Conservation (phyloP, 202 grass and related monocot species). For the Panicum hallii region DNA sequence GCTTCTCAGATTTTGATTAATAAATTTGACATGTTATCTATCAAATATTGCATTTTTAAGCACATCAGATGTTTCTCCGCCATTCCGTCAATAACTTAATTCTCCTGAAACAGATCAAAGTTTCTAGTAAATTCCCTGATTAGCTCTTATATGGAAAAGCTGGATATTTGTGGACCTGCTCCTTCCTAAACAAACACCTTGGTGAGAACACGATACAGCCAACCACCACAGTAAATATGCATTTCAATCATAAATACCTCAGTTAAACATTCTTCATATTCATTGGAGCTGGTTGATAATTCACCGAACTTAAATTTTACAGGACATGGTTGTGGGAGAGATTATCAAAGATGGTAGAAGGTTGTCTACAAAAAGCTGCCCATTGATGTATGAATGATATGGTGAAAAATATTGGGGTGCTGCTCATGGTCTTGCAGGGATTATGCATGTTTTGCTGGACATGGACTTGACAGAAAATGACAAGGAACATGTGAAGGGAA, state of each 20-base stretch:
- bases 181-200: slow-evolving; percentile 64
- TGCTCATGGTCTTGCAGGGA: slow-evolving; percentile 50
- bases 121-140: slow-evolving; percentile 51
- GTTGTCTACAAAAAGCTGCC: slow-evolving; percentile 40
- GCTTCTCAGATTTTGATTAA: background rate
- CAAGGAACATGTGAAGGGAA: slow-evolving; percentile 33
- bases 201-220: slow-evolving; percentile 43
- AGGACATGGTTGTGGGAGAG: slow-evolving; percentile 35
- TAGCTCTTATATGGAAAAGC: slow-evolving; percentile 67
- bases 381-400: slow-evolving; percentile 47
- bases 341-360: slow-evolving; percentile 39
- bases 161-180: slow-evolving; percentile 71
- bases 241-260: background rate
- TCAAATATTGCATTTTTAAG: background rate
- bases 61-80: background rate
- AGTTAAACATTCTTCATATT: slow-evolving; percentile 15
- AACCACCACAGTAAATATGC: slow-evolving; percentile 47
- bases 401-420: slow-evolving; percentile 50
- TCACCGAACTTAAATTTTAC: background rate
- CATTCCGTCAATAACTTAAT: background rate
- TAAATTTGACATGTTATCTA: background rate
- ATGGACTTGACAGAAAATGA: slow-evolving; percentile 37
- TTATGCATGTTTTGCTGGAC: slow-evolving; percentile 52
- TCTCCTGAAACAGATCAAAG: slow-evolving; percentile 53
- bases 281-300: background rate